Conservation (phyloP, 2,329 filamentous ascomycete genomes). For the Calcarisporium arbuscula region DNA sequence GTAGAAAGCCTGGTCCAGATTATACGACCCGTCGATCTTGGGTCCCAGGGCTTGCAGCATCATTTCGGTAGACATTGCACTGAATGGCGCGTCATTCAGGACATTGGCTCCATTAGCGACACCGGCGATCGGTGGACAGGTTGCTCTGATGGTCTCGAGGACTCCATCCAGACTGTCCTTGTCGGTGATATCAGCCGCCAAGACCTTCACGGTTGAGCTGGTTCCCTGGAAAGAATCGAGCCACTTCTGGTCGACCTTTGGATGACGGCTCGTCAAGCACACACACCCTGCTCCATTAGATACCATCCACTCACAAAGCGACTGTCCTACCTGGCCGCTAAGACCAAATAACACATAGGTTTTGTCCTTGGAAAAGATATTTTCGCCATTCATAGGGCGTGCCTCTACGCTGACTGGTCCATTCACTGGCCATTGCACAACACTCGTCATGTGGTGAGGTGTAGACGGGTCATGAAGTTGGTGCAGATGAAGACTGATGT, state of each 20-base stretch:
- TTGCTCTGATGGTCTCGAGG: constrained; percentile 11
- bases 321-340: constrained; percentile 27
- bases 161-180: constrained; percentile 4
- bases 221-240: constrained; percentile 11
- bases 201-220: constrained; percentile 5
- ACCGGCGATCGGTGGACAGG: constrained; percentile 30
- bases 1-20: constrained; percentile 25
- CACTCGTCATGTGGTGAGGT: not conserved
- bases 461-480: not conserved
- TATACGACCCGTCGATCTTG: constrained; percentile 26
- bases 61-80: constrained; percentile 18
- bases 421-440: not conserved
- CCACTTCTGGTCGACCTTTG: constrained; percentile 23
- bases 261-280: constrained; percentile 31
- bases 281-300: constrained; percentile 28
- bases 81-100: constrained; percentile 27
- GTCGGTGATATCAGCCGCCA: constrained; percentile 9
- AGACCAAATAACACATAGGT: constrained; percentile 28
- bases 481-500: not conserved
- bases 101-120: constrained; percentile 39
- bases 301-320: constrained; percentile 34
- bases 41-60: constrained; percentile 20
- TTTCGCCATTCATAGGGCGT: not conserved
- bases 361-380: constrained; percentile 16
- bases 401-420: not conserved